Base-by-base conservation (phyloP, 768 basidiomycete genomes). In the Lactifluus pinguis region DNA sequence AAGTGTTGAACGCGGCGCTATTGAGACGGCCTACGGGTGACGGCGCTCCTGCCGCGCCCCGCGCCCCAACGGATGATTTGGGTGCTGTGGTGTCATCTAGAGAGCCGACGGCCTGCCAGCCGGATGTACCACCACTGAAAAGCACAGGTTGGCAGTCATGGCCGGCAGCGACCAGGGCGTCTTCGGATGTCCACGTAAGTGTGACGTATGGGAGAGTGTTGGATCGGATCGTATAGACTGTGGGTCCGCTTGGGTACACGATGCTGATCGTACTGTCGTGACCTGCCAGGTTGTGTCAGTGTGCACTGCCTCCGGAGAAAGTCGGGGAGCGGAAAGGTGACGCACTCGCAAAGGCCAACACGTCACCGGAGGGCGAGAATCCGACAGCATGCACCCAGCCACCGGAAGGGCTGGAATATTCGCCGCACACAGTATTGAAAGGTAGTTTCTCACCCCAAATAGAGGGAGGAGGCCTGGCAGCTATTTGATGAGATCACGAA, bases 361-460 rank as follows among this genome's bases (percentile, higher is more conserved):
- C 81, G 67, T 98, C 89, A n/a, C 97, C 97, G 9, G 90, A 91
- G 4, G 95, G 97, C 25, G 95, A 98, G 76, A 99, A 99, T 1
- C 86, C 89, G 51, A 98, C 91, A 19, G 88, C 78, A 67, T 98
- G 97, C 1, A 99, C 94, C 97, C 97, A 99, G 11, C 97, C 97
- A 44, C 97, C 97, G 45, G 86, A 82, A 0, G 92, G 86, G 68
- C 87, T 92, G 41, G 79, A 71, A 71, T 89, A 99, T 72, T 98
- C 97, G 49, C 94, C 97, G 65, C 95, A 98, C 61, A 99, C 79
- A 1, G 97, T 98, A 71, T 95, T 95, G 80, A 98, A 98, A 0
- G 97, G 97, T 0, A 99, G 79, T 68, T 94, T 94, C 60, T 94
- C 92, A n/a, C 97, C 97, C 97, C 97, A 99, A 1, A 94, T 85